Percentiles rank a stretch among this genome's conserved stretches.
phyloP scores from a whole-genome alignment of 306 rosid species.

The Urtica urens region DNA sequence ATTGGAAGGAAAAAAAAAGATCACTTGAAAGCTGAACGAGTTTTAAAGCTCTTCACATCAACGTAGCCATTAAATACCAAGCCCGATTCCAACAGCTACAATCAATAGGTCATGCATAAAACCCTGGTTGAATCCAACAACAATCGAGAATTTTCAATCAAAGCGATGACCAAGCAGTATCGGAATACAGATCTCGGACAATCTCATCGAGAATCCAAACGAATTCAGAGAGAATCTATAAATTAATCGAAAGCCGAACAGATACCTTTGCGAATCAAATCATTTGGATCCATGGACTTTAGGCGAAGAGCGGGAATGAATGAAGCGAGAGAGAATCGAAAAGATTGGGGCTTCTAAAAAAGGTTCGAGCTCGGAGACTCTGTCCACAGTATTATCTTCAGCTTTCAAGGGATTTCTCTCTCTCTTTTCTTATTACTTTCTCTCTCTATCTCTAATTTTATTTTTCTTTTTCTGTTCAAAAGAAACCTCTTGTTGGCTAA shows the following conservation, averaged over 20 bases:
- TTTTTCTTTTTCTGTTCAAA: slow-evolving; percentile 2
- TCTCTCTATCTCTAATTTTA: slow-evolving; percentile 8
- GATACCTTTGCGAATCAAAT: slow-evolving; percentile 88
- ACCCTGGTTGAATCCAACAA: slow-evolving; percentile 12
- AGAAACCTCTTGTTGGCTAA: slow-evolving; percentile 18
- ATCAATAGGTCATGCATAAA: slow-evolving; percentile 15
- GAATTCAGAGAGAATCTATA: slow-evolving; percentile 18
- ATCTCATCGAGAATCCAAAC: background rate
- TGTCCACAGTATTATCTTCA: slow-evolving; percentile 33
- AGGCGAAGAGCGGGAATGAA: slow-evolving; percentile 10
- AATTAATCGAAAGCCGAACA: slow-evolving; percentile 21
- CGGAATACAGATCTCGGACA: slow-evolving; percentile 41
- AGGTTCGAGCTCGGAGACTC: slow-evolving; percentile 26
- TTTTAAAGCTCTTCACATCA: too few relatives aligned
- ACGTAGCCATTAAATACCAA: too few relatives aligned
- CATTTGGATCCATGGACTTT: slow-evolving; percentile 66
- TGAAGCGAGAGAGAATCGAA: slow-evolving; percentile 9
- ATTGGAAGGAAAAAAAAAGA: slow-evolving; percentile 2
- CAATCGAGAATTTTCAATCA: slow-evolving; percentile 7
- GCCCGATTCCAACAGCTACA: slow-evolving; percentile 15
- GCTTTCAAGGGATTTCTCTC: slow-evolving; percentile 17
- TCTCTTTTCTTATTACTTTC: background rate
- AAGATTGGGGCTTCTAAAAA: slow-evolving; percentile 15
- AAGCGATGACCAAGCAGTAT: slow-evolving; percentile 15
- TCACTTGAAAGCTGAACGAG: background rate